These are phyloP conservation scores for Phaeotremella fagi DNA, from an alignment of 768 basidiomycete species.

Conservation along the genomic window DNA sequence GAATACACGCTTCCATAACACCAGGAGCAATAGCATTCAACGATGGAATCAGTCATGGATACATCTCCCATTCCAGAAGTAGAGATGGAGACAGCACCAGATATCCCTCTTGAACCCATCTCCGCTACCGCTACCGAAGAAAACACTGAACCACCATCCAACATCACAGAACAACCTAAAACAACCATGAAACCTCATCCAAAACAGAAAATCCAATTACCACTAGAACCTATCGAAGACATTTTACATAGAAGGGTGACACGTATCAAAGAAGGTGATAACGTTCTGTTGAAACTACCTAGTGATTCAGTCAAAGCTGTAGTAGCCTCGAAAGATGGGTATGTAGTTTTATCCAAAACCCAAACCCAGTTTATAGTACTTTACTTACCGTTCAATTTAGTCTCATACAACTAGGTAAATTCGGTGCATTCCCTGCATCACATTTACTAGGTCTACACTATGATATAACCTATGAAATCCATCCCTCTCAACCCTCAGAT, in stretches of 20 bases:
- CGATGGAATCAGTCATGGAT: too few species aligned
- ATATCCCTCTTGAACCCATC: not conserved
- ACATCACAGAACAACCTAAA: not conserved
- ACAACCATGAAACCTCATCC: not conserved
- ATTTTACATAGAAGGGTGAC: conserved; percentile 30
- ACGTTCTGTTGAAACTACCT: conserved; percentile 73
- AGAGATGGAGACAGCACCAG: not conserved
- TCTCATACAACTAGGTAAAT: conserved; percentile 70
- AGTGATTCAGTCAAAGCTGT: conserved; percentile 72
- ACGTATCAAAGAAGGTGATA: conserved; percentile 62
- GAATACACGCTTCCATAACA: too few species aligned
- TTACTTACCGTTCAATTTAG: conserved; percentile 49
- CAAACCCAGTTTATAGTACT: not conserved
- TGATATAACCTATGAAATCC: conserved; percentile 83
- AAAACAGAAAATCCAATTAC: not conserved
- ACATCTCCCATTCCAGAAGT: too few species aligned
- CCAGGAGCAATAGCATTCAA: too few species aligned
- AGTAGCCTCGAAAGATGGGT: conserved; percentile 70
- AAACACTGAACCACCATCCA: not conserved
- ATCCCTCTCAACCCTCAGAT: not conserved
- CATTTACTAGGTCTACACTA: conserved; percentile 77
- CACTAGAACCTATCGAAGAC: conserved; percentile 24
- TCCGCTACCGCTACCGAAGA: not conserved
- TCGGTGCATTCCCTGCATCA: conserved; percentile 73
- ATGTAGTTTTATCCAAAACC: conserved; percentile 44